These are phyloP conservation scores for Globisporangium paddicum DNA, from an alignment of 352 stramenopile genomes.

Conservation along the genomic window DNA sequence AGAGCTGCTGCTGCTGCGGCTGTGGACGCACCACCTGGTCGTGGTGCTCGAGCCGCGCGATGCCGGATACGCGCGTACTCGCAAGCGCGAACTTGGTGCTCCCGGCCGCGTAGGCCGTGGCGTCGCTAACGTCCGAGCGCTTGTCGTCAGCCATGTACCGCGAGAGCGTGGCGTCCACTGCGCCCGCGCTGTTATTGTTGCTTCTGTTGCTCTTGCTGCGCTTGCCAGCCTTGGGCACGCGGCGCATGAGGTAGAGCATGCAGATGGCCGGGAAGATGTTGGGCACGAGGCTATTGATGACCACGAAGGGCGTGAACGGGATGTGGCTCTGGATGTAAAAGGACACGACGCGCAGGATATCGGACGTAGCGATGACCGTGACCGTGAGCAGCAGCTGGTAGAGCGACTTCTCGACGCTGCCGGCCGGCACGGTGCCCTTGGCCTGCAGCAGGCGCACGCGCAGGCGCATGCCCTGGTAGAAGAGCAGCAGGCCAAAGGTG, in stretches of 20 bases:
- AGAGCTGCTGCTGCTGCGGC: slow-evolving; percentile 1
- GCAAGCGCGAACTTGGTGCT: slow-evolving; percentile 16
- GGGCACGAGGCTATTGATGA: slow-evolving; percentile 73
- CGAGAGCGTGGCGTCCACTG: slow-evolving; percentile 32
- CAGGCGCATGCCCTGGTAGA: slow-evolving; percentile 70
- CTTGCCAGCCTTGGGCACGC: slow-evolving; percentile 30
- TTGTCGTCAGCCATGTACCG: slow-evolving; percentile 56
- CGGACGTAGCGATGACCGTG: slow-evolving; percentile 68
- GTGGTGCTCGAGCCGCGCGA: slow-evolving; percentile 15
- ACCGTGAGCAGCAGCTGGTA: slow-evolving; percentile 82
- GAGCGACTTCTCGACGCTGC: slow-evolving; percentile 73
- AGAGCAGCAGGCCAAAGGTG: slow-evolving; percentile 59
- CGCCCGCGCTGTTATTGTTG: slow-evolving; percentile 9
- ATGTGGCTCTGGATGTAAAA: slow-evolving; percentile 43
- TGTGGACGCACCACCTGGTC: slow-evolving; percentile 11
- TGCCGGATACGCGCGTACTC: slow-evolving; percentile 13
- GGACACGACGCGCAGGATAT: slow-evolving; percentile 64
- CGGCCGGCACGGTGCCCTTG: slow-evolving; percentile 56
- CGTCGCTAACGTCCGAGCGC: slow-evolving; percentile 16
- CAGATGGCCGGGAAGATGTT: slow-evolving; percentile 86
- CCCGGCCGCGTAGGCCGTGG: slow-evolving; percentile 9
- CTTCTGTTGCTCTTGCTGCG: slow-evolving; percentile 12
- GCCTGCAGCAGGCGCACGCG: slow-evolving; percentile 66
- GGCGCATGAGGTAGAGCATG: slow-evolving; percentile 88
- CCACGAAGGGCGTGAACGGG: slow-evolving; percentile 63